phyloP scores from a whole-genome alignment of 352 stramenopile genomes.

The Phytophthora podocarpi region DNA sequence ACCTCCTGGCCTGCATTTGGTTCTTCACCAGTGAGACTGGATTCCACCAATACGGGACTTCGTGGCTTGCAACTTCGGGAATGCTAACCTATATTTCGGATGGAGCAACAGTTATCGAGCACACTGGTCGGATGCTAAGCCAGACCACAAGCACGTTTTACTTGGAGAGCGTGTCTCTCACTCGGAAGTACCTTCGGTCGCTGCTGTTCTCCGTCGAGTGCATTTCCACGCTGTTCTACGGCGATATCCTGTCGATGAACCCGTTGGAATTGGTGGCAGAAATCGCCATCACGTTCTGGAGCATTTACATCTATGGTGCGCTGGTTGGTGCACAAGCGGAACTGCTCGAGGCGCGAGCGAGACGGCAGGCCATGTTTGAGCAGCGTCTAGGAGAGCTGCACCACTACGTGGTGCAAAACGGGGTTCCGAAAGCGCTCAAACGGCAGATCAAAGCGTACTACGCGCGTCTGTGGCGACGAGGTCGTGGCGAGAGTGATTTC shows the following conservation, averaged over 20 bases:
- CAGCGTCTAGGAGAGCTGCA: slow-evolving; percentile 67
- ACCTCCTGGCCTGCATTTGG: slow-evolving; percentile 71
- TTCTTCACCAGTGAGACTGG: slow-evolving; percentile 49
- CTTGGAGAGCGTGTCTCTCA: slow-evolving; percentile 38
- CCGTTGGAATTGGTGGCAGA: slow-evolving; percentile 59
- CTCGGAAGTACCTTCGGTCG: slow-evolving; percentile 67
- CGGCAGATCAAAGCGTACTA: slow-evolving; percentile 80
- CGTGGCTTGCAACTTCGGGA: slow-evolving; percentile 46
- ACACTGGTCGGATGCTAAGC: slow-evolving; percentile 9
- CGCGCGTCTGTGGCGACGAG: slow-evolving; percentile 54
- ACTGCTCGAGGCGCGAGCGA: slow-evolving; percentile 48
- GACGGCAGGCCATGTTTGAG: slow-evolving; percentile 59
- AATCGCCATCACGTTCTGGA: slow-evolving; percentile 57
- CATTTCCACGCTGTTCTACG: slow-evolving; percentile 80
- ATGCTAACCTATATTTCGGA: slow-evolving; percentile 50
- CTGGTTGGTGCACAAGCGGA: slow-evolving; percentile 65
- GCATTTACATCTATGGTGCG: slow-evolving; percentile 77
- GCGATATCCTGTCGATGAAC: slow-evolving; percentile 74
- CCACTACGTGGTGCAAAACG: slow-evolving; percentile 73
- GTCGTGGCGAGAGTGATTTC: slow-evolving; percentile 57
- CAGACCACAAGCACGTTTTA: slow-evolving; percentile 1
- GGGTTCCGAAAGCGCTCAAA: slow-evolving; percentile 64
- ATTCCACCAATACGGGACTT: slow-evolving; percentile 46
- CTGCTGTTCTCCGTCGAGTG: too few relatives aligned
- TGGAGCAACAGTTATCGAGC: background rate